Evolutionary conservation across 2,329 filamentous ascomycete genomes (phyloP), one percentile per base, ranked within the genome.

Genomic region (Monosporascus sp.): DNA sequence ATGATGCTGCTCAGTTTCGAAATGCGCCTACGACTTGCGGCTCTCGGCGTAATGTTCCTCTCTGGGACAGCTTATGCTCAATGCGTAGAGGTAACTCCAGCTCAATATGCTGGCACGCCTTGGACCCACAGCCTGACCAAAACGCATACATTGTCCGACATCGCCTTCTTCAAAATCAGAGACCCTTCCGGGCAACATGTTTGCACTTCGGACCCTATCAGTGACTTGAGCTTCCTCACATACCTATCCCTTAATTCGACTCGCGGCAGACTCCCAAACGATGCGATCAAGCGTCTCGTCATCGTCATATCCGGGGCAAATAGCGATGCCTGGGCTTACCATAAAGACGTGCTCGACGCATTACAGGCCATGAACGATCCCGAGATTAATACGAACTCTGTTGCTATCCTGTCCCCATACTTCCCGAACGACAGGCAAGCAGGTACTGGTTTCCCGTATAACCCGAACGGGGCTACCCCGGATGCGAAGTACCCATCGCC

Each of bases 111-210:
- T 19, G 52, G 52, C 7, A 53, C 52, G 5, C 19, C 48, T 9
- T 53, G 49, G 40, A 14, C 31, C 2, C 50, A 50, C 16, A 53
- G 52, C 38, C 48, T 53, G 16, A 24, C 52, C 16, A 31, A 37
- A 20, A 47, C 47, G 20, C 47, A 53, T 50, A 43, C 37, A 8
- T 40, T 40, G n/a, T 53, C 52, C 17, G 27, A 50, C n/a, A 47
- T 50, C 16, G 46, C 52, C 38, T 50, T 45, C 22, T 53, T 53
- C 52, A 53, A 53, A 40, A 50, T 53, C 26, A 37, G 52, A 38
- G 52, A 53, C 35, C 52, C 52, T 7, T 53, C 52, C 5, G 52
- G 52, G 20, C 38, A 45, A 3, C 52, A 53, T 47, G 43, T 50
- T 4, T 53, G 52, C 19, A 47, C 48, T n/a, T 50, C 52, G 5